Evolutionary conservation across 192 early-diverging fungal species (phyloP), one percentile per base, ranked within the genome.

Genomic region (Anaeromyces robustus): DNA sequence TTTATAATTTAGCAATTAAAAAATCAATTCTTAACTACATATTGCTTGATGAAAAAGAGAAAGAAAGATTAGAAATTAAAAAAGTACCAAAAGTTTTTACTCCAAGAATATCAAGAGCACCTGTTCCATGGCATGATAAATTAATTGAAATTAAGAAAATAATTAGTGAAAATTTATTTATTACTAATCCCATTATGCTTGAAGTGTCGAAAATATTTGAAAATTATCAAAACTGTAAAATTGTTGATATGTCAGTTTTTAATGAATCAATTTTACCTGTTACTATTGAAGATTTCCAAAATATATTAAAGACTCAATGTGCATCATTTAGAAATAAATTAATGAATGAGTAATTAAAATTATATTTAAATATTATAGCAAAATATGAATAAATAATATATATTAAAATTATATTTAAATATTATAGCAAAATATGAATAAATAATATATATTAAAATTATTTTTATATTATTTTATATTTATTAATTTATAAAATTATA

Each of bases 21-120:
- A 86, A 87, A 32, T 81, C 83, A 18, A 88, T 91, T 81, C 80
- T 91, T 0, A 88, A 91, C 80, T 91, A 91, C 80, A 89, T 91
- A 81, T 79, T 91, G 30, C 77, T 91, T 12, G 90, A 91, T 81
- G 79, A 83, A 3, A 79, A 78, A 2, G 90, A 91, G 78, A 84
- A 87, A 30, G 77, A 86, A 29, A 79, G 90, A 28, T 82, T 91
- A 18, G 77, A 59, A 77, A 90, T 91, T 37, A 88, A 87, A 34
- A 83, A 82, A 1, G 82, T 87, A 77, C 77, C 84, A 12, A 32
- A 29, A 12, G 52, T 78, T 2, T 89, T 87, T 79, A 59, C 78
- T 9, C 87, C 87, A 28, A 79, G 84, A n/a, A 87, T 86, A 29
- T 83, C 86, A 14, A 81, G 90, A 37, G 90, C 90, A 1, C 90